phyloP scores from a whole-genome alignment of 805 yeast species.

The Ogataea chonburiensis region DNA sequence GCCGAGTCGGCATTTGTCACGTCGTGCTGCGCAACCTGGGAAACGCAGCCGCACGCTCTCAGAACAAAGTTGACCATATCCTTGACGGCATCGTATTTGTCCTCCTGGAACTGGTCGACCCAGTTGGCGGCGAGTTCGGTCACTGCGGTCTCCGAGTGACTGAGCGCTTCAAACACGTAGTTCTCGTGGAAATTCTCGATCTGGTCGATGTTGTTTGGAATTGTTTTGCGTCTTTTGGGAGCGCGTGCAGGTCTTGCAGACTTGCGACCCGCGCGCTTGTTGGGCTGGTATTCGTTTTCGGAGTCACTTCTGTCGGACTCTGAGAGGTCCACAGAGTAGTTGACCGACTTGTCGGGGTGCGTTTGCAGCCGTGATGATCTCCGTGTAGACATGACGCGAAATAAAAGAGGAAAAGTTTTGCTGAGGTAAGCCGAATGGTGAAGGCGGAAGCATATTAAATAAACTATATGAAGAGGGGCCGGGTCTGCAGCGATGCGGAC shows the following conservation, averaged over 20 bases:
- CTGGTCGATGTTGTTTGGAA: conserved; percentile 35
- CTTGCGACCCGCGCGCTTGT: conserved; percentile 9
- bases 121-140: conserved; percentile 55
- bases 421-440: conserved; percentile 1
- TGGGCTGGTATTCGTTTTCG: conserved; percentile 23
- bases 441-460: not conserved
- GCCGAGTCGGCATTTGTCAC: conserved; percentile 54
- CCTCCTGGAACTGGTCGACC: conserved; percentile 50
- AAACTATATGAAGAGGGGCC: too few relatives aligned
- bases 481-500: too few relatives aligned
- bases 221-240: conserved; percentile 30
- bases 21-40: conserved; percentile 72
- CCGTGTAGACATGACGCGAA: conserved; percentile 16
- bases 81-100: conserved; percentile 50
- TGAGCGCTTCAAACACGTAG: conserved; percentile 49
- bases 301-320: conserved; percentile 23
- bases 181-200: conserved; percentile 47
- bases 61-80: conserved; percentile 67
- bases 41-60: conserved; percentile 68
- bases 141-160: conserved; percentile 47
- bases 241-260: conserved; percentile 19
- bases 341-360: conserved; percentile 11
- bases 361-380: conserved; percentile 18
- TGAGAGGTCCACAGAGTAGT: conserved; percentile 15
- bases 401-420: conserved; percentile 4